Evolutionary conservation across 2,329 filamentous ascomycete genomes (phyloP).

Genomic region (Aurifilum marmelostoma): DNA sequence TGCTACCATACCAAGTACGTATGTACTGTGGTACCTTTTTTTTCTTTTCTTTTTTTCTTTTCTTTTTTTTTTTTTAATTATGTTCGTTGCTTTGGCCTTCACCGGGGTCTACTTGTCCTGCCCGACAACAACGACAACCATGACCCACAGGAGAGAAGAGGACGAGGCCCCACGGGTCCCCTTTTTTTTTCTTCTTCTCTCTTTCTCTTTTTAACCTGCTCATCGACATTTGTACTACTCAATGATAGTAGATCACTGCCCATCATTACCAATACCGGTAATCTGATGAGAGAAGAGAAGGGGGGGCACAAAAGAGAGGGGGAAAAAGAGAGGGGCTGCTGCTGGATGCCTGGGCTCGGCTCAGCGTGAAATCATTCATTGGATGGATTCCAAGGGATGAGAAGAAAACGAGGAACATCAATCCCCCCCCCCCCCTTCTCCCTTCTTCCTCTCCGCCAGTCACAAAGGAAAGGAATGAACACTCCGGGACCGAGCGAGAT

Average conservation of each 20-base stretch:
- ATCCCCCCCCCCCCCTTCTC: no score
- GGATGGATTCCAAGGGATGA: neutral
- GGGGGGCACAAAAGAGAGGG: no score
- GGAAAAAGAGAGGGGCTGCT: neutral
- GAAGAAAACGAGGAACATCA: no score
- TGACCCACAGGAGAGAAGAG: neutral
- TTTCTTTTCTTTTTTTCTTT: neutral
- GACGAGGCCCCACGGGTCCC: neutral
- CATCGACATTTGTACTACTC: no score
- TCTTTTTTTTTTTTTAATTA: no score
- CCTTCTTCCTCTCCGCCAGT: no score
- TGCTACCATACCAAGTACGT: neutral
- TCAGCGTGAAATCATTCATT: neutral
- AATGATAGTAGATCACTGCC: no score
- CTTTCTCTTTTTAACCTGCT: no score
- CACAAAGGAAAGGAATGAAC: neutral
- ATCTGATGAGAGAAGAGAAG: neutral
- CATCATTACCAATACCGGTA: neutral
- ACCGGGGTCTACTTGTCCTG: neutral
- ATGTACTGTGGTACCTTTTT: neutral
- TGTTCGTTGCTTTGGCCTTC: neutral
- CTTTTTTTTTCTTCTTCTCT: no score
- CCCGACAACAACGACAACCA: neutral
- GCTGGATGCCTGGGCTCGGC: neutral
- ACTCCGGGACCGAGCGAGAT: neutral